These are phyloP conservation scores for Parasarocladium wereldwijsianum DNA, from an alignment of 2,329 filamentous ascomycete species.

Conservation along the genomic window DNA sequence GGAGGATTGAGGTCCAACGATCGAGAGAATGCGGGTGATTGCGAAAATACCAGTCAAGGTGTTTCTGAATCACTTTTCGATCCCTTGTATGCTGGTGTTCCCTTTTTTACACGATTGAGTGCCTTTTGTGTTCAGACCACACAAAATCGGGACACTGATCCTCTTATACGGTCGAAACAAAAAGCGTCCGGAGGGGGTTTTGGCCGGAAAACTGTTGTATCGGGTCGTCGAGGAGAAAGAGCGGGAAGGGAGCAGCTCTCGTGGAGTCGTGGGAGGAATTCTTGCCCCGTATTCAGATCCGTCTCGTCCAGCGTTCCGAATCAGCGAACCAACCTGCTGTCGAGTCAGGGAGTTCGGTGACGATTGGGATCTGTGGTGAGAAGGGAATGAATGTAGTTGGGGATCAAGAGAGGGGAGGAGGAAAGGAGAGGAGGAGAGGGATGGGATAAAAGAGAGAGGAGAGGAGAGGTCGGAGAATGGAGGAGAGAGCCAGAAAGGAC, in stretches of 20 bases:
- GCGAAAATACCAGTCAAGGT: constrained; percentile 26
- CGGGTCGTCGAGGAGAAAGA: constrained; percentile 1
- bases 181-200: constrained; percentile 1
- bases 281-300: constrained; percentile 15
- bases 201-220: constrained; percentile 1
- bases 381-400: constrained; percentile 41
- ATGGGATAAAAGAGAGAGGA: constrained; percentile 21
- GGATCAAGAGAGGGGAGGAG: constrained; percentile 16
- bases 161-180: constrained; percentile 3
- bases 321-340: constrained; percentile 19
- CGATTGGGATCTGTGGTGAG: constrained; percentile 24
- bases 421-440: constrained; percentile 21
- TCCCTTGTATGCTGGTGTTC: too few species aligned
- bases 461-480: constrained; percentile 21
- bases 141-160: constrained; percentile 3
- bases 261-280: constrained; percentile 13
- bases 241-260: constrained; percentile 3
- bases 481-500: constrained; percentile 35
- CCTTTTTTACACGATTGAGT: constrained; percentile 9
- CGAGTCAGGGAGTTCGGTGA: constrained; percentile 33
- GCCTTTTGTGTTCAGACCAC: constrained; percentile 4
- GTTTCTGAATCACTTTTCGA: constrained; percentile 18
- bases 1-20: constrained; percentile 7
- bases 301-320: constrained; percentile 9
- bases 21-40: constrained; percentile 4